These are phyloP conservation scores for Trypanosoma conorhini DNA, from an alignment of 208 protist species.

Conservation along the genomic window DNA sequence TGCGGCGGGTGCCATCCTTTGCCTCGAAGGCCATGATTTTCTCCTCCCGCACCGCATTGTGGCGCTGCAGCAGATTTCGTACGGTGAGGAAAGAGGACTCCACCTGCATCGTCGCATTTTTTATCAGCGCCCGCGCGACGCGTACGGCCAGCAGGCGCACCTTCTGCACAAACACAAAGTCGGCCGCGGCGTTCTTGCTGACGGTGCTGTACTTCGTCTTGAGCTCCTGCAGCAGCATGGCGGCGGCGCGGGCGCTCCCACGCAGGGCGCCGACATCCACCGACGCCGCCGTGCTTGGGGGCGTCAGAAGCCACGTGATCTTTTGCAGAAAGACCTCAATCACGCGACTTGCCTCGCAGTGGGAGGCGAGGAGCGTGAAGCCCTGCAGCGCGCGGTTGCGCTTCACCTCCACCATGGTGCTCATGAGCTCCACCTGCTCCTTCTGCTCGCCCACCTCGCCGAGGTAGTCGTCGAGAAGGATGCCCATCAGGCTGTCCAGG, in stretches of 20 bases:
- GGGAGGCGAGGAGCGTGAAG: conserved; percentile 79
- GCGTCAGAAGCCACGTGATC: conserved; percentile 87
- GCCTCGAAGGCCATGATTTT: conserved; percentile 86
- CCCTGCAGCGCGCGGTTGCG: conserved; percentile 81
- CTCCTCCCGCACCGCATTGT: conserved; percentile 77
- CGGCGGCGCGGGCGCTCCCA: conserved; percentile 65
- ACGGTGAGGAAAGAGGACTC: conserved; percentile 65
- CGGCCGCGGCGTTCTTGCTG: conserved; percentile 68
- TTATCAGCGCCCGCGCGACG: conserved; percentile 83
- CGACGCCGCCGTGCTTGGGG: conserved; percentile 41
- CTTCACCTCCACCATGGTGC: conserved; percentile 91
- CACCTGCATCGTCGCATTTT: conserved; percentile 84
- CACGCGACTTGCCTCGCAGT: conserved; percentile 64
- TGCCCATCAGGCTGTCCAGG: conserved; percentile 74
- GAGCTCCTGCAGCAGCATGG: conserved; percentile 67
- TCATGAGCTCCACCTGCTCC: conserved; percentile 91
- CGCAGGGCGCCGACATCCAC: conserved; percentile 40
- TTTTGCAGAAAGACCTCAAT: conserved; percentile 80
- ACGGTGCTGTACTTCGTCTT: conserved; percentile 74
- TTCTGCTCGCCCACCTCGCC: conserved; percentile 87
- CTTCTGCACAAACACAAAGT: conserved; percentile 87
- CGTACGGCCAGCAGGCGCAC: conserved; percentile 77
- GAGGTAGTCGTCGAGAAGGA: conserved; percentile 93
- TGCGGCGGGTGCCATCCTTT: conserved; percentile 84
- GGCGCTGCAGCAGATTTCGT: conserved; percentile 54